Evolutionary conservation across 2,329 filamentous ascomycete species (phyloP).

Genomic region (Phialophora tarda): DNA sequence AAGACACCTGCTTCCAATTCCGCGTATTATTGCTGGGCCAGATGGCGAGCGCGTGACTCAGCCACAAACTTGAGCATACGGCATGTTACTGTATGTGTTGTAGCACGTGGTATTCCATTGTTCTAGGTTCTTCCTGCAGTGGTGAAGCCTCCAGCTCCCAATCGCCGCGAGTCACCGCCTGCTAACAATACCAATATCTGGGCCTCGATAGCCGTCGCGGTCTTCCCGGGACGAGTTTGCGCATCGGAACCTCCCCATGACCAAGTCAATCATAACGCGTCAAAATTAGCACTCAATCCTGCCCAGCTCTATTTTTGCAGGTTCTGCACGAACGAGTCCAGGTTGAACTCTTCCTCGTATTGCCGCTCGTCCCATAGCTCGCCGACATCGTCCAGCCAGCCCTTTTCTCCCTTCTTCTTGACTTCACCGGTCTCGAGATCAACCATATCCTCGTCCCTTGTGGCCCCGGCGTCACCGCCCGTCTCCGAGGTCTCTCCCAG

Average conservation of each 20-base stretch:
- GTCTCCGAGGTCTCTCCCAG: constrained; percentile 71
- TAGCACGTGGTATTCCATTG: not conserved
- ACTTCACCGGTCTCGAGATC: constrained; percentile 86
- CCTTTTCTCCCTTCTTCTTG: constrained; percentile 92
- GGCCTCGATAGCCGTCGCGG: not conserved
- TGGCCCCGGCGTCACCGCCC: constrained; percentile 66
- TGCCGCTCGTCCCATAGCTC: constrained; percentile 97
- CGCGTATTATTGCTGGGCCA: not conserved
- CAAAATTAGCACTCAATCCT: not conserved
- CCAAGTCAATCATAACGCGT: not conserved
- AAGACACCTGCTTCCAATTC: not conserved
- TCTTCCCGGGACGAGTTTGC: not conserved
- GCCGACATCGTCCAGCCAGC: constrained; percentile 91
- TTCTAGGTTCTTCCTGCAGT: not conserved
- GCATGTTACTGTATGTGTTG: not conserved
- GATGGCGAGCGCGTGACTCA: not conserved
- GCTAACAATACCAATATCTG: not conserved
- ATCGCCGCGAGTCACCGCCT: not conserved
- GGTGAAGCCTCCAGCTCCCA: not conserved
- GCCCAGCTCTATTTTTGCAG: constrained; percentile 67
- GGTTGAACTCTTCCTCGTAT: constrained; percentile 97
- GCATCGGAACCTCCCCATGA: not conserved
- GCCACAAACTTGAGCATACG: not conserved
- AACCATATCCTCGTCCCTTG: constrained; percentile 77
- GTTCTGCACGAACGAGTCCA: constrained; percentile 92